phyloP scores from a whole-genome alignment of 2,329 filamentous ascomycete genomes.

The Myriosclerotinia duriaeana region DNA sequence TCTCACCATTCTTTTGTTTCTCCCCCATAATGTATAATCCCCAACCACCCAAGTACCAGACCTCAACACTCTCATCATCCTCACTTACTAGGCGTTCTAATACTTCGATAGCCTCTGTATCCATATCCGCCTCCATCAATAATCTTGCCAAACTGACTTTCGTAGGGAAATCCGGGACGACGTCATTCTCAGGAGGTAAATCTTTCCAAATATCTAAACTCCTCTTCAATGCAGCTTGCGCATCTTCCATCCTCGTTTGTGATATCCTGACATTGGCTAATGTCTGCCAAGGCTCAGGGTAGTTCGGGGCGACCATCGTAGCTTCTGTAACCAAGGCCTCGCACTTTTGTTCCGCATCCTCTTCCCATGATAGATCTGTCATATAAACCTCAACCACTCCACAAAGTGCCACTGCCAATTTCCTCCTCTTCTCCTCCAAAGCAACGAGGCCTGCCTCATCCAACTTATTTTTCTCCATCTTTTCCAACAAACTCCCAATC shows the following conservation, averaged over 20 bases:
- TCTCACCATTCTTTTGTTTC: conserved; percentile 53
- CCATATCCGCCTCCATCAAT: conserved; percentile 86
- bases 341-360: conserved; percentile 84
- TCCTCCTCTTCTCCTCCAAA: conserved; percentile 71
- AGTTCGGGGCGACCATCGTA: conserved; percentile 75
- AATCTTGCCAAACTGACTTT: conserved; percentile 80
- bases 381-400: conserved; percentile 97
- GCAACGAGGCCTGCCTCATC: conserved; percentile 44
- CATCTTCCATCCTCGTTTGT: conserved; percentile 76
- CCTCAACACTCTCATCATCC: conserved; percentile 91
- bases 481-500: conserved; percentile 62
- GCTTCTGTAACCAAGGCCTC: conserved; percentile 89
- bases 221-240: conserved; percentile 70
- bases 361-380: conserved; percentile 94
- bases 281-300: conserved; percentile 90
- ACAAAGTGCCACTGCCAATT: conserved; percentile 88
- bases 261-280: conserved; percentile 92
- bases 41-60: conserved; percentile 97
- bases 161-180: conserved; percentile 81
- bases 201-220: conserved; percentile 85
- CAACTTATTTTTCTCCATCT: conserved; percentile 49
- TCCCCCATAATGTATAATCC: conserved; percentile 78
- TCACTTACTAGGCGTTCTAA: conserved; percentile 80
- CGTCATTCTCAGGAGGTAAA: conserved; percentile 67
- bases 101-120: conserved; percentile 80